Percentiles rank a stretch among this genome's conserved stretches.
Conservation (phyloP, 202 grass and related monocot genomes). For the Panicum virgatum region DNA sequence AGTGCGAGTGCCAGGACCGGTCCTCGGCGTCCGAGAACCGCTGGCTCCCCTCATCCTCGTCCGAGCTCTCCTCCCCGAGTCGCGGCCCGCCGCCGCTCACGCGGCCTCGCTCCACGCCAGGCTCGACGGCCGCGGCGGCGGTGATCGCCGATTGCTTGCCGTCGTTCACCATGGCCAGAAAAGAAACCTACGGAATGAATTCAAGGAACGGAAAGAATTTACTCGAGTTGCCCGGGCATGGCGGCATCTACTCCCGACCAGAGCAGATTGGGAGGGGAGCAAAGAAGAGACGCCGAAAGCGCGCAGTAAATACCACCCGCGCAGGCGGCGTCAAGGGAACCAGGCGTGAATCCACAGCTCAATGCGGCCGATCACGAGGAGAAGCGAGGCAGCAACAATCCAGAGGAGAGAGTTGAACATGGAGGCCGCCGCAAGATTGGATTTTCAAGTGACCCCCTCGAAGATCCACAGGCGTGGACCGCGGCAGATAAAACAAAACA, state of each 20-base stretch:
- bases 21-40: conserved; percentile 81
- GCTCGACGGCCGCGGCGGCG: not conserved
- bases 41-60: conserved; percentile 55
- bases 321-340: conserved; percentile 20
- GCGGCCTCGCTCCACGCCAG: conserved; percentile 32
- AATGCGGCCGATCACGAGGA: conserved; percentile 51
- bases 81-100: conserved; percentile 4
- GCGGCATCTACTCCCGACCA: conserved; percentile 15
- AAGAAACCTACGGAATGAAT: conserved; percentile 13
- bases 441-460: conserved; percentile 20
- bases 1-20: conserved; percentile 65
- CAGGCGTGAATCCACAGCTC: not conserved
- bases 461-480: conserved; percentile 31
- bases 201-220: conserved; percentile 15
- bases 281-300: conserved; percentile 52
- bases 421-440: conserved; percentile 10
- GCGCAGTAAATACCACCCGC: conserved; percentile 32
- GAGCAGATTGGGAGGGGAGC: conserved; percentile 17
- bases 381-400: conserved; percentile 21
- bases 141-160: conserved; percentile 33
- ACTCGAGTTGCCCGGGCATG: conserved; percentile 4
- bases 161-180: conserved; percentile 46
- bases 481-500: conserved; percentile 12
- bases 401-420: not conserved
- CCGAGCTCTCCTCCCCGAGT: conserved; percentile 28